Base-by-base conservation (phyloP, 768 basidiomycete genomes). In the Psilocybe subaeruginosa region DNA sequence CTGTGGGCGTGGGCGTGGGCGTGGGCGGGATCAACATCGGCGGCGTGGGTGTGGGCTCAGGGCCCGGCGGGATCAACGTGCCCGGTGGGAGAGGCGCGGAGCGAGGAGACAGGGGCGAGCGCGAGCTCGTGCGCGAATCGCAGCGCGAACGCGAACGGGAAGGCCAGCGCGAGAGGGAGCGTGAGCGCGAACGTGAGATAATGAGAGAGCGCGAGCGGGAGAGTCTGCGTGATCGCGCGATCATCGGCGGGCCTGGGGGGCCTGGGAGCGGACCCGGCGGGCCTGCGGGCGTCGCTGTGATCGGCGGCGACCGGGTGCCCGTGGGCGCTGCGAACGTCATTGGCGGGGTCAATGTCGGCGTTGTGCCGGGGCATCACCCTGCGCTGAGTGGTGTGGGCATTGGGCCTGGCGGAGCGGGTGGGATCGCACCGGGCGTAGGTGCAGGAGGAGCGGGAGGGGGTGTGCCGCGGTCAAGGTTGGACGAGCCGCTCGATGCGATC, bases 401-500 rank as follows among this genome's bases (percentile, higher is more conserved):
- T 51, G 50, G 29, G 11, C 50, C 50, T 0, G 50, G 50, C 1
- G 50, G 27, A 8, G 27, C 50, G 11, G n/a, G 30, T 29, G 48
- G 19, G 4, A 19, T 49, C 4, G 50, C 7, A 3, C 50, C 23
- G 6, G 50, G 50, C 3, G 33, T 16, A 11, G 35, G 46, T 39
- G 29, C 35, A 19, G 43, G 41, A 16, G 55, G 41, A 3, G 47
- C 14, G 12, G 39, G 35, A 50, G 53, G 35, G 11, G 62, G 43
- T 8, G 48, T 41, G 51, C 58, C 35, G 16, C 46, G 66, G 19
- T 59, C 51, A 8, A 50, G 92, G 51, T 77, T 96, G 63, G 86
- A 85, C 56, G 94, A 96, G 59, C 83, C 89, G 23, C 84, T 98
- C 63, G 95, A 96, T 49, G 79, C 81, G 60, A 88, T 97, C 68